These are phyloP conservation scores for Cordyceps cateniannulata DNA, from an alignment of 2,329 filamentous ascomycete species.

Conservation along the genomic window DNA sequence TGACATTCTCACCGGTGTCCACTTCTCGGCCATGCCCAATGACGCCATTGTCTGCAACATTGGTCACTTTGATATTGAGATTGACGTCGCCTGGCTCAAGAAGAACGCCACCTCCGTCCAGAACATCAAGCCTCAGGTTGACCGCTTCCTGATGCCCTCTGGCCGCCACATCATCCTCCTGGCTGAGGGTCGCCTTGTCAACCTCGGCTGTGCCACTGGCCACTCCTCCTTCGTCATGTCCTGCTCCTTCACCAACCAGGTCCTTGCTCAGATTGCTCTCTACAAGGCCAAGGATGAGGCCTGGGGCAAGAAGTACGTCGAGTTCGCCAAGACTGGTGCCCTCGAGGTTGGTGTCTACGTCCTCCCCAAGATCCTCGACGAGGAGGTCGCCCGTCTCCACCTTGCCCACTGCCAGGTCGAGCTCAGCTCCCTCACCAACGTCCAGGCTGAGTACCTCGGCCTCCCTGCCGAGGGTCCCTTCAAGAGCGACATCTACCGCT, in stretches of 20 bases:
- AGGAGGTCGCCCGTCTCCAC: constrained; percentile 95
- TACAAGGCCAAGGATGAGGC: constrained; percentile 86
- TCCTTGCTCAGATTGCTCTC: constrained; percentile 97
- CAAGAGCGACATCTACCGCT: constrained; percentile 77
- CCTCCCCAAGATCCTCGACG: constrained; percentile 96
- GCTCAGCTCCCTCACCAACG: constrained; percentile 75
- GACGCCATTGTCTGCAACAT: constrained; percentile 99
- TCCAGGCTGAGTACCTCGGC: constrained; percentile 93
- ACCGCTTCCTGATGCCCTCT: constrained; percentile 90
- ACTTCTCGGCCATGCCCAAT: constrained; percentile 95
- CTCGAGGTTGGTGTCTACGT: constrained; percentile 91
- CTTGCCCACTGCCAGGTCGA: constrained; percentile 90
- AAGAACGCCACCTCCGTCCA: constrained; percentile 85
- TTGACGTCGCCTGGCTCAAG: constrained; percentile 99
- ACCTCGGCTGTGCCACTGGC: constrained; percentile 97
- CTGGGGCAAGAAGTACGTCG: constrained; percentile 90
- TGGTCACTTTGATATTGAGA: constrained; percentile 99
- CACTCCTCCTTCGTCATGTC: constrained; percentile 99
- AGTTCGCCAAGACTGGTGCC: constrained; percentile 90
- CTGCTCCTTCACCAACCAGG: constrained; percentile 99
- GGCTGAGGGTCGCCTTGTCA: constrained; percentile 97
- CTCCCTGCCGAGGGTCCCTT: constrained; percentile 81
- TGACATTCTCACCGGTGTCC: constrained; percentile 85
- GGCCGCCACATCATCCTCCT: constrained; percentile 98
- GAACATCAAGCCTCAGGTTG: constrained; percentile 99